phyloP scores from a whole-genome alignment of 1,284 basidiomycete genomes.

The Moniliella sp. region DNA sequence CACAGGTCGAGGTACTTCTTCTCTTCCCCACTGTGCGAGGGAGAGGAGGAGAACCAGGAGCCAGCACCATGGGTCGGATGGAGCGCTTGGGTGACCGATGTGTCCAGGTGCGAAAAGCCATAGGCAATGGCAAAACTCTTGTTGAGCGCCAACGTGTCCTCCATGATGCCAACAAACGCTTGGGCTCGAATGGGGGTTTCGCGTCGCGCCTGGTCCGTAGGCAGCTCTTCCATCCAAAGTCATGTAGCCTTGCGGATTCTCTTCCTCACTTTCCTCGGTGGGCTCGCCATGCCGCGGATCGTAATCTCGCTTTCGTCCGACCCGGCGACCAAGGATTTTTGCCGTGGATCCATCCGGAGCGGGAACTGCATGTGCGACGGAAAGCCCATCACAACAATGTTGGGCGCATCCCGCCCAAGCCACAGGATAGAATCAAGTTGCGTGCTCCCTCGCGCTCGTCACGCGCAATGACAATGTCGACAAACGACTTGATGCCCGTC shows the following conservation, averaged over 20 bases:
- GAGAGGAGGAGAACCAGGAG: too few species aligned
- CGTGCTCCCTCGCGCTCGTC: conserved; percentile 29
- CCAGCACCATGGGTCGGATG: too few species aligned
- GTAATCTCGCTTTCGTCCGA: conserved; percentile 21
- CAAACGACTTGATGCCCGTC: conserved; percentile 28
- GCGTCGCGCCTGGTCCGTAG: conserved; percentile 18
- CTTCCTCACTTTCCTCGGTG: background rate
- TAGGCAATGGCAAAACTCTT: conserved; percentile 30
- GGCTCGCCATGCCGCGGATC: conserved; percentile 6
- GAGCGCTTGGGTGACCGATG: too few species aligned
- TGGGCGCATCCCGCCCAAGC: conserved; percentile 31
- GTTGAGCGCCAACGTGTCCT: conserved; percentile 31
- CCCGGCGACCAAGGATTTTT: conserved; percentile 4
- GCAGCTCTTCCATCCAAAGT: conserved; percentile 9
- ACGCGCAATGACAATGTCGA: conserved; percentile 26
- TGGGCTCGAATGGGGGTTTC: conserved; percentile 23
- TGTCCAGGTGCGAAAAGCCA: conserved; percentile 24
- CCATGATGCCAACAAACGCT: conserved; percentile 30
- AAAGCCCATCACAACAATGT: conserved; percentile 30
- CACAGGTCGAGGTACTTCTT: conserved; percentile 30
- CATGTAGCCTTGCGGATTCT: too few species aligned
- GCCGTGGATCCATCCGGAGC: background rate
- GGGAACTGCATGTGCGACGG: conserved; percentile 16
- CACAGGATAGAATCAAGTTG: conserved; percentile 24
- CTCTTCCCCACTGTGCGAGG: too few species aligned